Evolutionary conservation across 495 filamentous ascomycete genomes (phyloP).

Genomic region (Hypoxylon subgilvum): DNA sequence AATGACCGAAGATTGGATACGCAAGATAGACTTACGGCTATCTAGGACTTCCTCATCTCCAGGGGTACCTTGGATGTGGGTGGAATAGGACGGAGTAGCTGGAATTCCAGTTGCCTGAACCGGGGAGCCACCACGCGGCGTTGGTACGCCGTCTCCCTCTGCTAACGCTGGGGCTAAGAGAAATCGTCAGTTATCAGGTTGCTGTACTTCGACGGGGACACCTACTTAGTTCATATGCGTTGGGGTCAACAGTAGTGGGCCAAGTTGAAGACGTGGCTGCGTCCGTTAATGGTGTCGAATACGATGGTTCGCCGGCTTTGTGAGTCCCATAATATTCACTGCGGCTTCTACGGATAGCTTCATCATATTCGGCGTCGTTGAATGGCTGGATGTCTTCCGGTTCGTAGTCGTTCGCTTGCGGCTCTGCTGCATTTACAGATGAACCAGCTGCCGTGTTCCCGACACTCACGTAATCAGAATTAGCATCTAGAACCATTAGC

Average conservation of each 20-base stretch:
- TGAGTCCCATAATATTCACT: constrained; percentile 23
- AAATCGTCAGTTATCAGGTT: constrained; percentile 9
- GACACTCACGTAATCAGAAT: constrained; percentile 9
- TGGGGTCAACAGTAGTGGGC: constrained; percentile 25
- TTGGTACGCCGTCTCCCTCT: constrained; percentile 26
- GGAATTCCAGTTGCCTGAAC: constrained; percentile 3
- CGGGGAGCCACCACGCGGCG: constrained; percentile 32
- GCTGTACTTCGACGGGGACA: neutral
- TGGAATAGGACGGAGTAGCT: constrained; percentile 11
- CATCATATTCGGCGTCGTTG: constrained; percentile 27
- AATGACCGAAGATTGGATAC: neutral
- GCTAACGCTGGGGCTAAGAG: constrained; percentile 11
- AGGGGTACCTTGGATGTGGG: constrained; percentile 38
- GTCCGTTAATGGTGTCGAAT: constrained; percentile 23
- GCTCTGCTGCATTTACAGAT: constrained; percentile 4
- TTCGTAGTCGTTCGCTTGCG: constrained; percentile 17
- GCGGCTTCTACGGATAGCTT: constrained; percentile 30
- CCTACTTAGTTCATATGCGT: constrained; percentile 30
- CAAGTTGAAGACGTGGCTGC: constrained; percentile 22
- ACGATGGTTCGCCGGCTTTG: constrained; percentile 24
- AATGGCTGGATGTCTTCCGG: constrained; percentile 10
- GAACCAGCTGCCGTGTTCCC: neutral
- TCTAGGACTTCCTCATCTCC: constrained; percentile 36
- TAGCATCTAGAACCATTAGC: constrained; percentile 25
- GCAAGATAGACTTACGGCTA: constrained; percentile 28